Percentiles rank a stretch among this genome's conserved stretches.
phyloP scores from a whole-genome alignment of 169 alveolate species.

The Ichthyophthirius multifiliis region DNA sequence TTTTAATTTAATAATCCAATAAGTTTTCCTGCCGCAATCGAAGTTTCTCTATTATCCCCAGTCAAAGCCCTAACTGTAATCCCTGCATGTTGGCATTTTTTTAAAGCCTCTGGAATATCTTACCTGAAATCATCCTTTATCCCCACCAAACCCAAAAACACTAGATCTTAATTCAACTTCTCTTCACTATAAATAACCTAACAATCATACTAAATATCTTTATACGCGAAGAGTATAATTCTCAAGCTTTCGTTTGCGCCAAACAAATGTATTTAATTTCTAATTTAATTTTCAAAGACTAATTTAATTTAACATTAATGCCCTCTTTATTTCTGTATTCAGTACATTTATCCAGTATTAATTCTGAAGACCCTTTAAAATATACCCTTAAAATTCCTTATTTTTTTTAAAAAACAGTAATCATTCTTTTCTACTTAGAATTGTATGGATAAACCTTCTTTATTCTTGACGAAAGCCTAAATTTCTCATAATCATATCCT shows the following conservation, averaged over 20 bases:
- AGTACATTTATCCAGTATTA: conserved; percentile 48
- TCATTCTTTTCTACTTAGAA: conserved; percentile 64
- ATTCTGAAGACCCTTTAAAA: conserved; percentile 85
- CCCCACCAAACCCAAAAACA: conserved; percentile 64
- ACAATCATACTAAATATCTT: conserved; percentile 49
- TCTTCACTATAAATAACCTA: conserved; percentile 19
- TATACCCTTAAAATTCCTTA: conserved; percentile 39
- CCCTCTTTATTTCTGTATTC: conserved; percentile 55
- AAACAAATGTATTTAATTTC: conserved; percentile 43
- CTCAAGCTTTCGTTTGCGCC: conserved; percentile 64
- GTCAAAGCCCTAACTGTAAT: conserved; percentile 80
- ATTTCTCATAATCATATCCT: conserved; percentile 50
- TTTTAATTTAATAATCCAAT: conserved; percentile 34
- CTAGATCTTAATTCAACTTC: conserved; percentile 49
- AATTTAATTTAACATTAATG: background rate
- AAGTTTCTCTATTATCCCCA: conserved; percentile 82
- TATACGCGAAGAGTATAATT: conserved; percentile 68
- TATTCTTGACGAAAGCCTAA: conserved; percentile 27
- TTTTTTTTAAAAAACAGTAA: conserved; percentile 19
- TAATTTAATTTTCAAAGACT: background rate
- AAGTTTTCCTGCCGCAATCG: conserved; percentile 48
- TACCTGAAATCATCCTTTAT: conserved; percentile 71
- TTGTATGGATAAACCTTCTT: conserved; percentile 48
- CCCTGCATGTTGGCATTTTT: conserved; percentile 65
- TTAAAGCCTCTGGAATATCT: conserved; percentile 67